phyloP scores from a whole-genome alignment of 495 filamentous ascomycete genomes.

The Usnea hakonensis region DNA sequence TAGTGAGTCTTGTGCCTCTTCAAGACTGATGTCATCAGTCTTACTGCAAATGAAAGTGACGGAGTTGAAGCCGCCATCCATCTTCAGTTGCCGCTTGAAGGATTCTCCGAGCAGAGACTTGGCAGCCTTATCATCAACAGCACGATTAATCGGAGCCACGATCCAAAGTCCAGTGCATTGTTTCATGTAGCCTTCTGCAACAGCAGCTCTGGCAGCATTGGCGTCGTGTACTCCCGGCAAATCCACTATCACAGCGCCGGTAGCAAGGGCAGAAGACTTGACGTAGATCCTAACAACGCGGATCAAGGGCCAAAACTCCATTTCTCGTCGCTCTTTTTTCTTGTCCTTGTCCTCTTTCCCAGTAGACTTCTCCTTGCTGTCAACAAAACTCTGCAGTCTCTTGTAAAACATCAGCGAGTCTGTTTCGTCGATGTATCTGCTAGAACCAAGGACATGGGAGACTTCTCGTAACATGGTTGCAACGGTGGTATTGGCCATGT shows the following conservation, averaged over 20 bases:
- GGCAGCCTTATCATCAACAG: constrained; percentile 55
- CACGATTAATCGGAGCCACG: constrained; percentile 47
- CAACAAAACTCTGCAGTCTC: constrained; percentile 41
- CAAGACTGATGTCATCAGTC: constrained; percentile 57
- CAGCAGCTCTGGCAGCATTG: constrained; percentile 54
- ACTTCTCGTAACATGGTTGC: constrained; percentile 35
- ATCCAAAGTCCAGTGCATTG: constrained; percentile 36
- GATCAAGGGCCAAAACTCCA: constrained; percentile 61
- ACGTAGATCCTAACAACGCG: constrained; percentile 53
- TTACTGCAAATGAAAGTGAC: constrained; percentile 64
- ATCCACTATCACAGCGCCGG: constrained; percentile 60
- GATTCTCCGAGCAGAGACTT: constrained; percentile 51
- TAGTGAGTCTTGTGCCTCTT: constrained; percentile 41
- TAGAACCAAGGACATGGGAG: constrained; percentile 41
- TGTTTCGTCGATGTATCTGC: constrained; percentile 33
- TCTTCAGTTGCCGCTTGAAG: constrained; percentile 58
- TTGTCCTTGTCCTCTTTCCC: constrained; percentile 31
- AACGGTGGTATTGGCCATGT: constrained; percentile 33
- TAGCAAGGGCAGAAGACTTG: constrained; percentile 47
- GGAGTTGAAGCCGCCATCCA: constrained; percentile 48
- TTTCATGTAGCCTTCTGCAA: constrained; percentile 57
- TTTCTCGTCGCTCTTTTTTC: constrained; percentile 29
- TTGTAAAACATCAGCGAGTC: constrained; percentile 37
- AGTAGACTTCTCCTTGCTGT: constrained; percentile 43
- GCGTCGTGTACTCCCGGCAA: constrained; percentile 57